A percentile compares a stretch with the other conserved stretches of the same genome.
Conservation (phyloP, 1,284 basidiomycete genomes). For the Sphagnurus paluster region DNA sequence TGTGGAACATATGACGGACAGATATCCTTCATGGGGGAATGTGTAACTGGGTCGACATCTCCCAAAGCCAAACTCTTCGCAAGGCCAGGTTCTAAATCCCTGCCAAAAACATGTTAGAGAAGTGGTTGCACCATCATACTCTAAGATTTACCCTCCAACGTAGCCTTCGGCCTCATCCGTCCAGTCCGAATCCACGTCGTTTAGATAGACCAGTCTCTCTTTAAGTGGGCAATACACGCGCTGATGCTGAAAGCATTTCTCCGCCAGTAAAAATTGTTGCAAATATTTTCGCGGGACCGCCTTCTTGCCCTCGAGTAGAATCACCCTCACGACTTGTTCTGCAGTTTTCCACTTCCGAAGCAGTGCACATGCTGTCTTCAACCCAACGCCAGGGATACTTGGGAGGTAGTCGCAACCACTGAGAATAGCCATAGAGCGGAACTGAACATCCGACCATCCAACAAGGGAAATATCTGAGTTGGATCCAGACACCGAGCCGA, state of each 20-base stretch:
- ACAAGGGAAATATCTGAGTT: conserved; percentile 70
- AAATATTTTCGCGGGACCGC: conserved; percentile 78
- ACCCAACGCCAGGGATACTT: conserved; percentile 89
- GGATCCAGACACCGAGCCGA: conserved; percentile 64
- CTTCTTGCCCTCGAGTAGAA: conserved; percentile 87
- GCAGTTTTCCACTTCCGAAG: conserved; percentile 85
- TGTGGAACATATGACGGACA: conserved; percentile 69
- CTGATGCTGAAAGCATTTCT: conserved; percentile 94
- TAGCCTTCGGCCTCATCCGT: conserved; percentile 67
- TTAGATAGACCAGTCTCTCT: conserved; percentile 70
- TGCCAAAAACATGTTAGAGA: conserved; percentile 27
- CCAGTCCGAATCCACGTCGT: conserved; percentile 53
- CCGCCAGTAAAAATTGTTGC: conserved; percentile 74
- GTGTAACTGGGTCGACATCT: conserved; percentile 76
- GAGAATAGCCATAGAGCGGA: conserved; percentile 94
- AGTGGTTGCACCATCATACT: neutral
- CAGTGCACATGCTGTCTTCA: conserved; percentile 91
- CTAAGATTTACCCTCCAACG: conserved; percentile 66
- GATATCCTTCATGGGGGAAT: conserved; percentile 75
- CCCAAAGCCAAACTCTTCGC: conserved; percentile 75
- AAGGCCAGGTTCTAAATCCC: conserved; percentile 56
- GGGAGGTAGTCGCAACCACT: conserved; percentile 97
- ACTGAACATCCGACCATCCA: conserved; percentile 89
- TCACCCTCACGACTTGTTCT: conserved; percentile 81
- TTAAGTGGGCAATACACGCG: conserved; percentile 83